A percentile compares a stretch with the other conserved stretches of the same genome.
Evolutionary conservation across 306 rosid genomes (phyloP).

Genomic region (Cucumis cinereus): DNA sequence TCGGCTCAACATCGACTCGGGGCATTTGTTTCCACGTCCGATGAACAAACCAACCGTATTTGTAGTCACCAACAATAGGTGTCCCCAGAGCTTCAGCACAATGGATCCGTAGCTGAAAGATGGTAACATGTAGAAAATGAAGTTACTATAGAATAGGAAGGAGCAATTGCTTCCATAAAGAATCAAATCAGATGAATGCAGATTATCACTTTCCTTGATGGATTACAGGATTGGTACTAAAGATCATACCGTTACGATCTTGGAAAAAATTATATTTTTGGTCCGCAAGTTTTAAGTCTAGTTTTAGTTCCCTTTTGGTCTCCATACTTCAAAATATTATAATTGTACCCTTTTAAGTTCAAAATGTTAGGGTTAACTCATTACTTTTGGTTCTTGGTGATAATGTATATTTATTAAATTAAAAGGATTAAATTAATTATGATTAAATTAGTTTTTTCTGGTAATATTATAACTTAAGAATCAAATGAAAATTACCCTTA

Average conservation of each 20-base stretch:
- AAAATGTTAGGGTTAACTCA: too few relatives aligned
- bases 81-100: constrained; percentile 98
- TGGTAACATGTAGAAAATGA: background rate
- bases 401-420: too few relatives aligned
- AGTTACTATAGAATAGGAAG: background rate
- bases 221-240: background rate
- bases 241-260: background rate
- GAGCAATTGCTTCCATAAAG: background rate
- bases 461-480: background rate
- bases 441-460: too few relatives aligned
- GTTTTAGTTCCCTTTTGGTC: too few relatives aligned
- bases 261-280: too few relatives aligned
- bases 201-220: background rate
- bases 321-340: too few relatives aligned
- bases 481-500: background rate
- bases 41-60: constrained; percentile 91
- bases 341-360: too few relatives aligned
- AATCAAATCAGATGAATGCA: background rate
- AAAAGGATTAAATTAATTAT: too few relatives aligned
- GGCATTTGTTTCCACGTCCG: constrained; percentile 79
- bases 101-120: constrained; percentile 74
- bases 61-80: constrained; percentile 85
- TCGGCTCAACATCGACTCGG: constrained; percentile 56
- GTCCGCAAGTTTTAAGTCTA: too few relatives aligned
- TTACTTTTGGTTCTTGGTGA: too few relatives aligned